A percentile compares a stretch with the other conserved stretches of the same genome.
Conservation (phyloP, 495 filamentous ascomycete species). For the Penicillium subrubescens region DNA sequence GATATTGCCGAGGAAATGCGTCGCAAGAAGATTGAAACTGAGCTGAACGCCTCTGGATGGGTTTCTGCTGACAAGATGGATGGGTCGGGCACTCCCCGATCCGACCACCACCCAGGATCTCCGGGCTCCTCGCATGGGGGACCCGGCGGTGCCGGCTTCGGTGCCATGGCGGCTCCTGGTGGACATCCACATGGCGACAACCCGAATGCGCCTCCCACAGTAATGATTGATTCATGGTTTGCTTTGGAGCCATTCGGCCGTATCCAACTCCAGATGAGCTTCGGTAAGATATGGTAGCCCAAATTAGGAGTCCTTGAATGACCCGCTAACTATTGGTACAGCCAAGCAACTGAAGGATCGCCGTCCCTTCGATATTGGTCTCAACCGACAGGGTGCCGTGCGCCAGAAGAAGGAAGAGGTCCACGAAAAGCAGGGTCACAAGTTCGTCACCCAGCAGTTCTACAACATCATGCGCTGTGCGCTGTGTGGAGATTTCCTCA, state of each 20-base stretch:
- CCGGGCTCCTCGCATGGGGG: conserved; percentile 35
- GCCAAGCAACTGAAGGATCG: conserved; percentile 70
- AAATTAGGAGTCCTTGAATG: background rate
- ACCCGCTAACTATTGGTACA: conserved; percentile 43
- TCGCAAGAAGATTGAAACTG: conserved; percentile 93
- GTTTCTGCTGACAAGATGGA: conserved; percentile 94
- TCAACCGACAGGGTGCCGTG: conserved; percentile 94
- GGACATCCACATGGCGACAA: conserved; percentile 27
- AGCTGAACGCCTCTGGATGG: conserved; percentile 89
- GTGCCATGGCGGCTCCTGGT: conserved; percentile 22
- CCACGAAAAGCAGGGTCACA: conserved; percentile 98
- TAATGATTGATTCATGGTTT: conserved; percentile 93
- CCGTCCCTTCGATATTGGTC: conserved; percentile 78
- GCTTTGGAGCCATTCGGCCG: conserved; percentile 91
- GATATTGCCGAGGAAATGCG: conserved; percentile 98
- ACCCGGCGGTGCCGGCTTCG: conserved; percentile 20
- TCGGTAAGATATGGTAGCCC: conserved; percentile 58
- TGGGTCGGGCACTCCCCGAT: conserved; percentile 46
- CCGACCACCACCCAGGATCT: conserved; percentile 46
- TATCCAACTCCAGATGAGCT: conserved; percentile 84
- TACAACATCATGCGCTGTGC: conserved; percentile 99
- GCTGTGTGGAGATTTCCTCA: conserved; percentile 96
- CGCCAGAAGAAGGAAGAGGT: conserved; percentile 96
- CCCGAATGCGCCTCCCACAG: conserved; percentile 47
- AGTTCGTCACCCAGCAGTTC: conserved; percentile 96